phyloP scores from a whole-genome alignment of 257 asterid species.

The Parsonsia alboflavescens region DNA sequence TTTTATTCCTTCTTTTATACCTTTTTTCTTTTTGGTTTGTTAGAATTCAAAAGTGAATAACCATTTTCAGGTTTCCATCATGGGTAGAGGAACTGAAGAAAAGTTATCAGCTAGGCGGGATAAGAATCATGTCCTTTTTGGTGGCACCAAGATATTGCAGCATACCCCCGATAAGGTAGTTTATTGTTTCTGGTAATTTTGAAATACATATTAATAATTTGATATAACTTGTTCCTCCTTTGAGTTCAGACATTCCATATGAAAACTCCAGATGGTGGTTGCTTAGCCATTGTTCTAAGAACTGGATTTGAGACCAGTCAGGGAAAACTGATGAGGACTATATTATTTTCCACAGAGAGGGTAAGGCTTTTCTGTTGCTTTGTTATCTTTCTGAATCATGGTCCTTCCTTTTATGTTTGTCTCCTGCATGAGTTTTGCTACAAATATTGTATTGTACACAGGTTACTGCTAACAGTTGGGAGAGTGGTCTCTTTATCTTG shows the following conservation, averaged over 20 bases:
- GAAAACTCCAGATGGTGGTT: conserved; percentile 98
- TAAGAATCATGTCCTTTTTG: conserved; percentile 90
- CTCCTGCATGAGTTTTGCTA: conserved; percentile 13
- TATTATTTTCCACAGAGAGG: conserved; percentile 97
- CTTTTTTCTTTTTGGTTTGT: neutral
- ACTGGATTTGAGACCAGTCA: conserved; percentile 99
- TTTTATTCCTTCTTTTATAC: neutral
- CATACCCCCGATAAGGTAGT: conserved; percentile 92
- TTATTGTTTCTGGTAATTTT: neutral
- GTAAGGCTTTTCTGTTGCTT: conserved; percentile 35
- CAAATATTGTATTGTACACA: conserved; percentile 21
- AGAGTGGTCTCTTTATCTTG: conserved; percentile 87
- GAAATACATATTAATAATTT: neutral
- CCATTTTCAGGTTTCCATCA: conserved; percentile 65
- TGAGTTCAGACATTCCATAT: conserved; percentile 63
- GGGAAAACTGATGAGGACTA: conserved; percentile 98
- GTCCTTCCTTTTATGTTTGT: neutral
- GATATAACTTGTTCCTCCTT: conserved; percentile 11
- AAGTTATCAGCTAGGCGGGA: conserved; percentile 76
- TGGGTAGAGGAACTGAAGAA: conserved; percentile 73
- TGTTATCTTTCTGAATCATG: conserved; percentile 14
- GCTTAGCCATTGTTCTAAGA: conserved; percentile 92
- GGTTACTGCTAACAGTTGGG: conserved; percentile 99
- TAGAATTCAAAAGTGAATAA: neutral
- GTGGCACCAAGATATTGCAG: conserved; percentile 96